Base-by-base conservation (phyloP, 805 yeast species). In the Wickerhamiella occidentalis region DNA sequence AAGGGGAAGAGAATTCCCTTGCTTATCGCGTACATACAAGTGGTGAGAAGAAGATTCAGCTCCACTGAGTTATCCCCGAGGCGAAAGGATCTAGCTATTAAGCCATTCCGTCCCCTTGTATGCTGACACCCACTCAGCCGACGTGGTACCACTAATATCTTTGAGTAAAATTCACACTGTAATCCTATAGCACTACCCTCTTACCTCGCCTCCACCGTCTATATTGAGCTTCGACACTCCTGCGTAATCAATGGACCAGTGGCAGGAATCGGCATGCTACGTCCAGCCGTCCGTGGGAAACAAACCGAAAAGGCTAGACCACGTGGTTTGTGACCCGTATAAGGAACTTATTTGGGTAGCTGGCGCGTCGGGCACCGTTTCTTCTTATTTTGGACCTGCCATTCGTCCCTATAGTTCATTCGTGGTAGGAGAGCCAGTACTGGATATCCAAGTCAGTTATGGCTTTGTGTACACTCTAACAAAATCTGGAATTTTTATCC, bases 261-360 rank as follows among this genome's bases (percentile, higher is more conserved):
- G 62, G 62, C 55, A 54, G 28, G 62, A 58, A 49, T 48, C 53
- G 30, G 55, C 57, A 22, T 46, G 52, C 25, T 36, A 30, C 13
- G 38, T 18, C 35, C 35, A 40, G 18, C 35, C 40, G 7, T 35
- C 30, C 4, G n/a, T 8, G 23, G 43, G 15, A 12, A 19, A 22
- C 42, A 28, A 18, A 13, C 11, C 33, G 8, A 33, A 33, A 12
- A 26, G 18, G 18, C 44, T 44, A 1, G 12, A 23, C 35, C 43
- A 38, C 18, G 55, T 51, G 11, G 51, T 43, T 6, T 51, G 36
- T 40, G 62, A 58, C 19, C 56, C 57, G 6, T 26, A 40, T 26
- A 47, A 52, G 22, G 92, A 88, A 56, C 68, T 92, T 41, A 61
- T 88, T 1, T 90, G 97, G 97, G 72, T 80, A 1, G 95, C 94